These are phyloP conservation scores for Rhytidiadelphus loreus DNA, from an alignment of 225 moss, liverwort and hornwort genomes.

Conservation along the genomic window DNA sequence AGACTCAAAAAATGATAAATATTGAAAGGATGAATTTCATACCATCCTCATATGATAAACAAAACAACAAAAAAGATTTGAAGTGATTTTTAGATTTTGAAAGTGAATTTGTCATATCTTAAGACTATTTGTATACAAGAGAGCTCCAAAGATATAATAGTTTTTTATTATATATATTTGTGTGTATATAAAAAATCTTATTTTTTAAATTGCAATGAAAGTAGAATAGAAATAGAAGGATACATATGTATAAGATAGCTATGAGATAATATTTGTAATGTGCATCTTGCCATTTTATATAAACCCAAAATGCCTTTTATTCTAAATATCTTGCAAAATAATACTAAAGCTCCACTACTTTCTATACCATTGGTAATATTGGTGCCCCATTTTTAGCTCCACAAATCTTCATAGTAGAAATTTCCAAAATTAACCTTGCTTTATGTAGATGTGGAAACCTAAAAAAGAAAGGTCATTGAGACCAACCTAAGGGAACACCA, in stretches of 20 bases:
- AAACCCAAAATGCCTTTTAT: neutral
- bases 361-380: fast-evolving
- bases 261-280: neutral
- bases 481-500: fast-evolving
- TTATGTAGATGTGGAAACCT: fast-evolving
- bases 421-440: neutral
- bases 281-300: neutral
- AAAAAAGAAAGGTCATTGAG: fast-evolving
- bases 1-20: neutral
- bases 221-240: neutral
- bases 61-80: too few species aligned
- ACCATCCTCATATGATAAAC: too few species aligned
- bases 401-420: fast-evolving
- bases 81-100: neutral
- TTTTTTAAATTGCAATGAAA: neutral
- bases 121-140: neutral
- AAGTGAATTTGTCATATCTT: neutral
- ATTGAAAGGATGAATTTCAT: neutral
- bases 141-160: neutral
- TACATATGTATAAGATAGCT: fast-evolving
- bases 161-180: neutral
- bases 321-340: neutral
- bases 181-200: too few species aligned
- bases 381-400: fast-evolving
- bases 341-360: fast-evolving